Conservation (phyloP, 2,329 filamentous ascomycete species). For the Balansia obtecta region DNA sequence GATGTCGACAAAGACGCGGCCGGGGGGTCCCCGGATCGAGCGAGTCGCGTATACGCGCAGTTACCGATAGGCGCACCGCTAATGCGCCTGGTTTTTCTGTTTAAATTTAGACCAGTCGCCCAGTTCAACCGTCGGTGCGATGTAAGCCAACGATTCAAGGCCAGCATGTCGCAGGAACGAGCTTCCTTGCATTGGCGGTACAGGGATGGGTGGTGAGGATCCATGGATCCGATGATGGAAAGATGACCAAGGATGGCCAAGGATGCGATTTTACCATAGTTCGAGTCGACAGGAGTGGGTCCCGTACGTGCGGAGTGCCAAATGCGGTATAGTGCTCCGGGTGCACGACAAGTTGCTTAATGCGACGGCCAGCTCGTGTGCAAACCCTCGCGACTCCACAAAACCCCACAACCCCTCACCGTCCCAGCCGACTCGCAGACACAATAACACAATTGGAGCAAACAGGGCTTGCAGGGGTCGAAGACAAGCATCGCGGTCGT, state of each 20-base stretch:
- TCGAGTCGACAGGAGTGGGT: too few species aligned
- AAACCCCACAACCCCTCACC: neutral
- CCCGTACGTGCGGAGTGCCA: neutral
- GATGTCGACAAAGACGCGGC: neutral
- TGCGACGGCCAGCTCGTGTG: neutral
- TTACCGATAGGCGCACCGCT: neutral
- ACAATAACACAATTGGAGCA: neutral
- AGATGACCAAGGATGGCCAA: too few species aligned
- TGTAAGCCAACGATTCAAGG: neutral
- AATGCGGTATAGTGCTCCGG: neutral
- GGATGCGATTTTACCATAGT: too few species aligned
- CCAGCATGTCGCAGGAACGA: slow-evolving; percentile 1
- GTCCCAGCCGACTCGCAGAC: neutral
- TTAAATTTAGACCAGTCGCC: neutral
- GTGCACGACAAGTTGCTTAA: neutral
- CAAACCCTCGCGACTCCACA: too few species aligned
- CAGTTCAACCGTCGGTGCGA: neutral
- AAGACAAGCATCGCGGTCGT: neutral
- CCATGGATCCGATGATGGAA: neutral
- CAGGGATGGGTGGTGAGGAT: neutral
- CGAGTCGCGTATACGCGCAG: slow-evolving; percentile 2
- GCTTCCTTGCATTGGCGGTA: slow-evolving; percentile 5
- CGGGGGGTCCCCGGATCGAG: neutral
- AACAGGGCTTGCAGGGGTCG: neutral
- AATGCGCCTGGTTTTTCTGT: neutral